Evolutionary conservation across 352 stramenopile species (phyloP), one percentile per base, ranked within the genome.

Genomic region (Phytophthora aleatoria): DNA sequence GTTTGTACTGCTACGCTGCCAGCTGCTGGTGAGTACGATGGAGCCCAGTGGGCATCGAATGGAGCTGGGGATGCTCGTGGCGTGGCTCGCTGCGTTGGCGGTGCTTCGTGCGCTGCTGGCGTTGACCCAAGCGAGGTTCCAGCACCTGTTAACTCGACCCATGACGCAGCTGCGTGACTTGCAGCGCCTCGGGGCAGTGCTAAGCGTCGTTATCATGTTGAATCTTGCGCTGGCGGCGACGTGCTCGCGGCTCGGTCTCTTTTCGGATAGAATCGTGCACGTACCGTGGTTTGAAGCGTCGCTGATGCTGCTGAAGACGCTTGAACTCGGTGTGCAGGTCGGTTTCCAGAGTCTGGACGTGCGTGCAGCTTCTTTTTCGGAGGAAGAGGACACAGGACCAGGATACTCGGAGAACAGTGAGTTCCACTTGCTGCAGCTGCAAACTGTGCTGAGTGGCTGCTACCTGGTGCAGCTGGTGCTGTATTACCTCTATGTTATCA

Each of bases 401-500:
- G 65, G 68, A 24, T 76, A 73, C 28, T 76, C 76, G 15, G 82
- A 90, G 59, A 90, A 85, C 47, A 75, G 71, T 39, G 85, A 93
- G 45, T 83, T 85, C 42, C 77, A 86, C 53, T 35, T 93, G 54
- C 63, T 93, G 31, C 41, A 89, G 30, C 62, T 91, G 24, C 82
- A 91, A 57, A 93, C 80, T 1, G 70, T 74, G 50, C 66, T 91
- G 24, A 87, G 75, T 39, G 80, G 69, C 1, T 77, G 67, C 42
- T 90, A 93, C 57, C 59, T 93, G 50, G 68, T 88, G 58, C 82
- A 87, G 53, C 68, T 93, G 28, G 76, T 93, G 31, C 57, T 81
- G 47, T 93, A 93, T 69, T 91, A 93, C 48, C 64, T 91, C 45
- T 93, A 91, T 52, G 89, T 93, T 31, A 89, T 93, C 60, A 88